phyloP scores from a whole-genome alignment of 2,329 filamentous ascomycete species.

The Coleophoma cylindrospora region DNA sequence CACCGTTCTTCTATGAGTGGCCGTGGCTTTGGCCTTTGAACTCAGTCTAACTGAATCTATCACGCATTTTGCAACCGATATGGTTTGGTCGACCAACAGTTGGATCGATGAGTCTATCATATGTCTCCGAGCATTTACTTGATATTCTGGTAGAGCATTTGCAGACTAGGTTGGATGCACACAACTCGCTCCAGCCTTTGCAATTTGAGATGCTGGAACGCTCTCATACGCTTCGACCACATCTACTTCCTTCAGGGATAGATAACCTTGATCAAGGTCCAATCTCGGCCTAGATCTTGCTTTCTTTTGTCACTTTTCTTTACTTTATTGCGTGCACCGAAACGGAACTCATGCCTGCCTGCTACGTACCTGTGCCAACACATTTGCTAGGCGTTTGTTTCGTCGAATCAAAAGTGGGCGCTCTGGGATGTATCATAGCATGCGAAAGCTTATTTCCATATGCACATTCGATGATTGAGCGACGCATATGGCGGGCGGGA shows the following conservation, averaged over 20 bases:
- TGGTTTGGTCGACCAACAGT: conserved; percentile 1
- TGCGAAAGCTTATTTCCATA: too few species aligned
- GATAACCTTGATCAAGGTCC: too few species aligned
- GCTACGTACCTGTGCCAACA: too few species aligned
- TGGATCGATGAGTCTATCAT: conserved; percentile 5
- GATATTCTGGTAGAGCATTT: conserved; percentile 13
- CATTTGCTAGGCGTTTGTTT: too few species aligned
- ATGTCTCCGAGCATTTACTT: conserved; percentile 16
- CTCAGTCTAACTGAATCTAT: background rate
- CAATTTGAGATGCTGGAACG: conserved; percentile 24
- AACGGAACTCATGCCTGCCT: too few species aligned
- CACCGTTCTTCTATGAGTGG: background rate
- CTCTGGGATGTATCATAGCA: too few species aligned
- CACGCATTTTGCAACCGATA: conserved; percentile 1
- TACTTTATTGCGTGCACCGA: too few species aligned
- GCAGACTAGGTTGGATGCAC: conserved; percentile 9
- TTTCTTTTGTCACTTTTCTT: too few species aligned
- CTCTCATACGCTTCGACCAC: conserved; percentile 16
- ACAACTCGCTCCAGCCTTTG: conserved; percentile 5
- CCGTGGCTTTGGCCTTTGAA: background rate
- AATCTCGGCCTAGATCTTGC: too few species aligned
- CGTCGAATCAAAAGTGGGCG: too few species aligned
- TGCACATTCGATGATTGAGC: too few species aligned
- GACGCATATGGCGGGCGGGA: too few species aligned
- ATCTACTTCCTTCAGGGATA: background rate